Evolutionary conservation across 106 monocot species (phyloP), one percentile per base, ranked within the genome.

Genomic region (Ottelia alismoides): DNA sequence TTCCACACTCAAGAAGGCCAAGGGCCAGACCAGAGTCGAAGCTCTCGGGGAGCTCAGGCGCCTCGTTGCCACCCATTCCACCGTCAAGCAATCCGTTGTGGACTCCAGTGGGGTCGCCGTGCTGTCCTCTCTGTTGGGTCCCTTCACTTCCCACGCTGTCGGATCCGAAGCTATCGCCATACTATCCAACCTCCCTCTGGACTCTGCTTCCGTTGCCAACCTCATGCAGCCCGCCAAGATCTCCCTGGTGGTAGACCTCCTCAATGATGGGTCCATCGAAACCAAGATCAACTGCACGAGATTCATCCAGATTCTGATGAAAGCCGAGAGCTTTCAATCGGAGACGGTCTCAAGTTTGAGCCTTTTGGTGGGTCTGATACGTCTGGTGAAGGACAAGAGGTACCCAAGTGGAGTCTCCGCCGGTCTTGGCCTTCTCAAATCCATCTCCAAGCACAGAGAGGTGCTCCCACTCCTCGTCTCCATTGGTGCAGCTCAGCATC

Each of bases 61-160:
- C 21, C 57, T 88, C 23, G 57, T 76, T 17, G 21, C 54, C 52
- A n/a, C 56, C 53, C 76, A 35, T 12, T 6, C 78, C 49, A 56
- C 56, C 22, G 69, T 83, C 52, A 51, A 67, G 0, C 62, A 59
- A 45, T 70, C 61, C 20, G 54, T 74, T 28, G 49, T 70, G 20
- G 60, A 57, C 4, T 28, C 56, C 20, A 74, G 60, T 21, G 72
- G 70, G 51, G 27, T 63, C 51, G 21, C 58, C 1, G 28, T 75
- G 11, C 51, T 83, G 2, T 65, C 74, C 26, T 80, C 89, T 1
- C 74, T 89, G 12, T 72, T 89, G 2, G 80, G 89, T 12, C 83
- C 80, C 2, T 80, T 89, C 69, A 89, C 83, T 11, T 74, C 89
- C 11, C 83, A 89, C 59, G 83, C 74, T 23, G 83, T 89, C 22